Evolutionary conservation across 208 protist genomes (phyloP).

Genomic region (Novymonas esmeraldas): DNA sequence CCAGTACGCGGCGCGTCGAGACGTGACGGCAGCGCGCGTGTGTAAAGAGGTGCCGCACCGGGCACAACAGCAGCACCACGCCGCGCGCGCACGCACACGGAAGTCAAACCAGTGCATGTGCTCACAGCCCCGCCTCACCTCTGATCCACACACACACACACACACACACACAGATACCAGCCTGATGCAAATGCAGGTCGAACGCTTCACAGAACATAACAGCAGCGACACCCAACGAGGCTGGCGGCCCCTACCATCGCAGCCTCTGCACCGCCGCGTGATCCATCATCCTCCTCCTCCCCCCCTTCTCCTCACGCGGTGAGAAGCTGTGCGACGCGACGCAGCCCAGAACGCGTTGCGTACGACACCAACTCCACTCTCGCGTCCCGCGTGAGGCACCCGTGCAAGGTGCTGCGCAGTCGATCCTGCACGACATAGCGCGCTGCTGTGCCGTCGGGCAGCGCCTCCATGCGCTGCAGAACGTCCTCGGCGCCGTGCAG

Average conservation of each 20-base stretch:
- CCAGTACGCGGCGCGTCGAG: too few species aligned
- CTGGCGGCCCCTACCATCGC: too few species aligned
- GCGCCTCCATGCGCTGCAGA: conserved; percentile 7
- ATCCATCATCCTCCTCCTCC: background rate
- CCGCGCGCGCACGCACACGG: background rate
- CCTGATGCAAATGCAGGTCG: too few species aligned
- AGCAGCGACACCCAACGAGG: too few species aligned
- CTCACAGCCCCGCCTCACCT: too few species aligned
- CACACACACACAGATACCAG: too few species aligned
- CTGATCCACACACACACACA: too few species aligned
- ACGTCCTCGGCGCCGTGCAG: conserved; percentile 15
- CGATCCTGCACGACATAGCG: conserved; percentile 19
- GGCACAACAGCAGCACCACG: too few species aligned
- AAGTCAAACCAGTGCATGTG: too few species aligned
- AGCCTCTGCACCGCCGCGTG: background rate
- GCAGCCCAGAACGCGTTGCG: conserved; percentile 9
- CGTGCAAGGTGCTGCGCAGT: conserved; percentile 6
- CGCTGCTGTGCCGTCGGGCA: conserved; percentile 22
- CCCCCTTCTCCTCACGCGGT: background rate
- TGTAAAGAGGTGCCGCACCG: too few species aligned
- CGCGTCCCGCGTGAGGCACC: conserved; percentile 18
- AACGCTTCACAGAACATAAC: too few species aligned
- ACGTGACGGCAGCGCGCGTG: too few species aligned
- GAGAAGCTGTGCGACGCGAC: conserved; percentile 12
- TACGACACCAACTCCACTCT: conserved; percentile 17